These are phyloP conservation scores for Trichoderma asperelloides DNA, from an alignment of 495 filamentous ascomycete genomes.

Conservation along the genomic window DNA sequence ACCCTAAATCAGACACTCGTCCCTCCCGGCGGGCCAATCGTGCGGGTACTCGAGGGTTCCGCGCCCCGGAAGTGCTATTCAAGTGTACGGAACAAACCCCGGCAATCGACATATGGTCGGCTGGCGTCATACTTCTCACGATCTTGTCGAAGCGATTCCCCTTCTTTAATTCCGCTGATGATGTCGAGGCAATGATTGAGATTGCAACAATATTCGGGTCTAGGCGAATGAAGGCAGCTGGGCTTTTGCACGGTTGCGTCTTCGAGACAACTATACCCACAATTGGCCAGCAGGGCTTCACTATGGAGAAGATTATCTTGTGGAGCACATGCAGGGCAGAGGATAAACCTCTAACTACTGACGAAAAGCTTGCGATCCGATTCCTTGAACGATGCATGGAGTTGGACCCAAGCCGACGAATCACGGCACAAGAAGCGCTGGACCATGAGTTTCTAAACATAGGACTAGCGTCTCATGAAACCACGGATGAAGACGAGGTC, in stretches of 20 bases:
- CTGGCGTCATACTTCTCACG: slow-evolving; percentile 86
- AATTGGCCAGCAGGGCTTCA: slow-evolving; percentile 74
- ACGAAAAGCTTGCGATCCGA: slow-evolving; percentile 55
- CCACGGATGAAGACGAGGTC: slow-evolving; percentile 37
- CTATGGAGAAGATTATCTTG: slow-evolving; percentile 82
- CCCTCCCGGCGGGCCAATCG: slow-evolving; percentile 84
- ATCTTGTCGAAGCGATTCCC: slow-evolving; percentile 85
- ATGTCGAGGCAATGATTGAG: slow-evolving; percentile 94
- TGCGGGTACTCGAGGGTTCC: slow-evolving; percentile 92
- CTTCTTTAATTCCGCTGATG: slow-evolving; percentile 96
- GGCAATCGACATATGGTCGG: slow-evolving; percentile 95
- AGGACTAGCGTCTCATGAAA: slow-evolving; percentile 16
- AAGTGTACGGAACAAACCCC: slow-evolving; percentile 97
- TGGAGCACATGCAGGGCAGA: slow-evolving; percentile 67
- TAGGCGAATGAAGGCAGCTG: slow-evolving; percentile 70
- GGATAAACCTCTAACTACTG: slow-evolving; percentile 39
- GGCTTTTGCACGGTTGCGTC: slow-evolving; percentile 70
- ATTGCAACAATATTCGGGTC: slow-evolving; percentile 93
- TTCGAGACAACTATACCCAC: slow-evolving; percentile 90
- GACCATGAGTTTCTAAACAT: slow-evolving; percentile 63
- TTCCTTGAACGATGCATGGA: slow-evolving; percentile 65
- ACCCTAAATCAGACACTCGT: slow-evolving; percentile 80
- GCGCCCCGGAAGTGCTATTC: slow-evolving; percentile 91
- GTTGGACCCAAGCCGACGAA: slow-evolving; percentile 59
- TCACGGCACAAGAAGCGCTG: slow-evolving; percentile 63